phyloP scores from a whole-genome alignment of 2,329 filamentous ascomycete genomes.

The Xylariaceae sp. region DNA sequence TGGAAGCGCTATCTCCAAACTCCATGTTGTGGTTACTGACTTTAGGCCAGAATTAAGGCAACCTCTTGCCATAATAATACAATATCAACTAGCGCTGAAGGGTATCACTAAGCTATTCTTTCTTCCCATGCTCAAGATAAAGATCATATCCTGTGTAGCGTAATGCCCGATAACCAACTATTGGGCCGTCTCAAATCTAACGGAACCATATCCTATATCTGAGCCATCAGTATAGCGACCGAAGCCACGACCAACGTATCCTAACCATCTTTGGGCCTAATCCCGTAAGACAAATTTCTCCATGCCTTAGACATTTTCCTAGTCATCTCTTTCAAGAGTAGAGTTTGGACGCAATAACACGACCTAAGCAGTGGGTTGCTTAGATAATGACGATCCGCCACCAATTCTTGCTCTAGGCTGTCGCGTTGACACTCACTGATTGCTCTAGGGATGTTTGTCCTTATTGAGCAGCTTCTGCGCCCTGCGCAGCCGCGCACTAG shows the following conservation, averaged over 20 bases:
- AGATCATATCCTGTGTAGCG: not conserved
- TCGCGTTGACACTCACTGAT: not conserved
- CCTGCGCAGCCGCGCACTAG: conserved; percentile 19
- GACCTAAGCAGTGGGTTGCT: too few species aligned
- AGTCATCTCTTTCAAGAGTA: too few species aligned
- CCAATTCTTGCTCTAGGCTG: not conserved
- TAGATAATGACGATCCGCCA: not conserved
- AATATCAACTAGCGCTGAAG: not conserved
- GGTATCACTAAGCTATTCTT: not conserved
- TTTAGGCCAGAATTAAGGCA: not conserved
- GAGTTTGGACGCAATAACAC: too few species aligned
- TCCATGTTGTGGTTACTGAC: too few species aligned
- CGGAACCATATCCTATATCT: not conserved
- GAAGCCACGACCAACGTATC: too few species aligned
- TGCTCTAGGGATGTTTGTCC: not conserved
- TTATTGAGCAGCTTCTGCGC: conserved; percentile 20
- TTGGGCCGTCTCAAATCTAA: not conserved
- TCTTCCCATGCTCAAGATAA: not conserved
- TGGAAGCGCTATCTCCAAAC: too few species aligned
- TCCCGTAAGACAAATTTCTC: too few species aligned
- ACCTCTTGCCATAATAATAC: not conserved
- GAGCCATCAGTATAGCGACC: too few species aligned
- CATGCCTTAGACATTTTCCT: too few species aligned
- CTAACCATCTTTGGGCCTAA: too few species aligned
- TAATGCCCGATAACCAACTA: not conserved